phyloP scores from a whole-genome alignment of 371 early-diverging fungal species.

The Dichotomocladium elegans region DNA sequence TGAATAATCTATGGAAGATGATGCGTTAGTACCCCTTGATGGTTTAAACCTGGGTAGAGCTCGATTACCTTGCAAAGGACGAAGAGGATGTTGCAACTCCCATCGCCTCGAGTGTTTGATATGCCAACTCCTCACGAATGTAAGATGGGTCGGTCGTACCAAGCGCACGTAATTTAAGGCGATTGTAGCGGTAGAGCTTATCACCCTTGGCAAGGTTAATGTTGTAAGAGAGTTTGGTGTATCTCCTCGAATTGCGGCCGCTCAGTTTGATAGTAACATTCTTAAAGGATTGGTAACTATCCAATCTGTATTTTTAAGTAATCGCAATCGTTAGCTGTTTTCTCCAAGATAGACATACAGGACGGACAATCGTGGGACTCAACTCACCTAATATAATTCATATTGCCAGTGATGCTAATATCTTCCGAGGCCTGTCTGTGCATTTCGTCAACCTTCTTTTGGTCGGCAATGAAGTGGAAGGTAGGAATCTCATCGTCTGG shows the following conservation, averaged over 20 bases:
- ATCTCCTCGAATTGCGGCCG: constrained; percentile 10
- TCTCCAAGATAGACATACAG: neutral
- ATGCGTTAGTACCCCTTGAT: neutral
- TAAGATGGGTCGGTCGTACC: constrained; percentile 16
- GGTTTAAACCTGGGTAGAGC: neutral
- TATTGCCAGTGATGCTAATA: constrained; percentile 5
- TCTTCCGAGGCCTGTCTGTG: constrained; percentile 13
- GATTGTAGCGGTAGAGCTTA: constrained; percentile 2
- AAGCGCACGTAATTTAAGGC: constrained; percentile 14
- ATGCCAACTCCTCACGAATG: constrained; percentile 14
- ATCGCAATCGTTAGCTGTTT: neutral
- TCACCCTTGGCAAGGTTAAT: constrained; percentile 9
- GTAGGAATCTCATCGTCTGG: constrained; percentile 26
- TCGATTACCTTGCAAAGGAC: constrained; percentile 15
- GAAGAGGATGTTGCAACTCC: constrained; percentile 11
- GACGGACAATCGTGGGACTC: neutral
- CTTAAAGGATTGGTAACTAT: neutral
- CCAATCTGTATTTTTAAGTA: neutral
- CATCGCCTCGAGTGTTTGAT: constrained; percentile 6
- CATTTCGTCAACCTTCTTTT: constrained; percentile 12
- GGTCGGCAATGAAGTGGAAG: constrained; percentile 18
- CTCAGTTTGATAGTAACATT: constrained; percentile 5
- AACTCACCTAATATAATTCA: constrained; percentile 32
- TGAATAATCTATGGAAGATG: constrained; percentile 8
- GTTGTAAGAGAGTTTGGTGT: constrained; percentile 14